These are phyloP conservation scores for Mycena latifolia DNA, from an alignment of 768 basidiomycete species.

Conservation along the genomic window DNA sequence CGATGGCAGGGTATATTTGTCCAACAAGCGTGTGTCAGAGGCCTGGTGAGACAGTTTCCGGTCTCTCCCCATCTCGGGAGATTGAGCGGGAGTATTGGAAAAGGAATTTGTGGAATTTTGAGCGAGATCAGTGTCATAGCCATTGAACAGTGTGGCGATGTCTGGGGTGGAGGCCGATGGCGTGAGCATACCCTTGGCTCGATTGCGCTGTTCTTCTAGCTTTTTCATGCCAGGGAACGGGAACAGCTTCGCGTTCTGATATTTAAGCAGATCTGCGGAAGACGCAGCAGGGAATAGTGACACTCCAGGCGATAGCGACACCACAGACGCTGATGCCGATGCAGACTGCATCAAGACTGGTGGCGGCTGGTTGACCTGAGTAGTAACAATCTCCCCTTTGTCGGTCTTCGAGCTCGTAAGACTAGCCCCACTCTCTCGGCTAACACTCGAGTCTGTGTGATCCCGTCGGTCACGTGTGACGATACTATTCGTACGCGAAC, in stretches of 20 bases:
- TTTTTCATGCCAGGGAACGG: slow-evolving; percentile 91
- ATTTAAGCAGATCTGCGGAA: slow-evolving; percentile 77
- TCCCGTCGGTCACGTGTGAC: slow-evolving; percentile 74
- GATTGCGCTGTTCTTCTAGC: slow-evolving; percentile 79
- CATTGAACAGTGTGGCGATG: slow-evolving; percentile 54
- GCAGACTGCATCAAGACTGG: slow-evolving; percentile 68
- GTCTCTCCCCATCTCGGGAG: slow-evolving; percentile 66
- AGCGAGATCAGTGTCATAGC: slow-evolving; percentile 61
- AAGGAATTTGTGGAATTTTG: slow-evolving; percentile 61
- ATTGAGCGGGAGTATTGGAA: slow-evolving; percentile 61
- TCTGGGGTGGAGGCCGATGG: slow-evolving; percentile 61
- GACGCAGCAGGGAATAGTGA: slow-evolving; percentile 87
- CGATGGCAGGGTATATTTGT: slow-evolving; percentile 58
- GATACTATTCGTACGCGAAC: slow-evolving; percentile 85
- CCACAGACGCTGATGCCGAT: slow-evolving; percentile 79
- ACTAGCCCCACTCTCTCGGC: slow-evolving; percentile 83
- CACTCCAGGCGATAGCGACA: slow-evolving; percentile 71
- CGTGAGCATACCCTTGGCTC: slow-evolving; percentile 63
- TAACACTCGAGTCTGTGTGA: slow-evolving; percentile 79
- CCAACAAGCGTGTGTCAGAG: slow-evolving; percentile 74
- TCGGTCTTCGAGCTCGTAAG: slow-evolving; percentile 73
- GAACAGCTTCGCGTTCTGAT: slow-evolving; percentile 84
- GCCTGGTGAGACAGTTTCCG: slow-evolving; percentile 75
- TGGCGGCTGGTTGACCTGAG: slow-evolving; percentile 53
- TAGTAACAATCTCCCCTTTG: slow-evolving; percentile 55